phyloP scores from a whole-genome alignment of 1,284 basidiomycete genomes.

The Marasmius fiardii region DNA sequence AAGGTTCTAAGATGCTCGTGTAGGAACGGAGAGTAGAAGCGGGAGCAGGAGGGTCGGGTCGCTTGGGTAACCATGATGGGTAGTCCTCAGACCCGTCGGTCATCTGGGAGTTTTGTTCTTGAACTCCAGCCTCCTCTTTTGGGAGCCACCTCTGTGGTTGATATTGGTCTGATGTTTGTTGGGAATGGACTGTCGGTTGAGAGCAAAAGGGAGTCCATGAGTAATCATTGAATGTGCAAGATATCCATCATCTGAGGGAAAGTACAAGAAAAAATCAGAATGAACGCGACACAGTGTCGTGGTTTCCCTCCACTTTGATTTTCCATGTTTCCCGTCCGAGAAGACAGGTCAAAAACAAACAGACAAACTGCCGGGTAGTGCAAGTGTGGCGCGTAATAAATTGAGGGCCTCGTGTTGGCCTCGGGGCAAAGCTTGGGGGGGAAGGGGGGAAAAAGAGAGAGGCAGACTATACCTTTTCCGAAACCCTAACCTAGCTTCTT shows the following conservation, averaged over 20 bases:
- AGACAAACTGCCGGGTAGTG: too few species aligned
- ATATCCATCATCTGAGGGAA: too few species aligned
- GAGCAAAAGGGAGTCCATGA: slow-evolving; percentile 3
- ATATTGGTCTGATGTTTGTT: background rate
- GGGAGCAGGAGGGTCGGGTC: slow-evolving; percentile 73
- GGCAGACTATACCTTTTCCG: background rate
- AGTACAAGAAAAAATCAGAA: too few species aligned
- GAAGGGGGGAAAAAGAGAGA: too few species aligned
- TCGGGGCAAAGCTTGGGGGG: too few species aligned
- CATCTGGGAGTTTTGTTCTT: slow-evolving; percentile 9
- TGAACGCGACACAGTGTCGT: too few species aligned
- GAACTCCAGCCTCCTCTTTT: slow-evolving; percentile 12
- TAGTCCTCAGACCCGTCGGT: slow-evolving; percentile 63
- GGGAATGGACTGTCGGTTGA: slow-evolving; percentile 15
- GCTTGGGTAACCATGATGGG: slow-evolving; percentile 75
- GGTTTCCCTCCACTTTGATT: too few species aligned
- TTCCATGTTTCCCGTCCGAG: too few species aligned
- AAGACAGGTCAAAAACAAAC: too few species aligned
- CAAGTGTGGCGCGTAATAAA: too few species aligned
- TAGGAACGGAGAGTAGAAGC: slow-evolving; percentile 65
- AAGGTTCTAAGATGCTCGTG: slow-evolving; percentile 29
- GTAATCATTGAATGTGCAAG: too few species aligned
- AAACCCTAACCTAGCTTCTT: background rate
- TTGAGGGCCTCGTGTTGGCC: too few species aligned
- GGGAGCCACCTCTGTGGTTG: slow-evolving; percentile 3